Base-by-base conservation (phyloP, 2,329 filamentous ascomycete species). In the Pseudogymnoascus sp. region DNA sequence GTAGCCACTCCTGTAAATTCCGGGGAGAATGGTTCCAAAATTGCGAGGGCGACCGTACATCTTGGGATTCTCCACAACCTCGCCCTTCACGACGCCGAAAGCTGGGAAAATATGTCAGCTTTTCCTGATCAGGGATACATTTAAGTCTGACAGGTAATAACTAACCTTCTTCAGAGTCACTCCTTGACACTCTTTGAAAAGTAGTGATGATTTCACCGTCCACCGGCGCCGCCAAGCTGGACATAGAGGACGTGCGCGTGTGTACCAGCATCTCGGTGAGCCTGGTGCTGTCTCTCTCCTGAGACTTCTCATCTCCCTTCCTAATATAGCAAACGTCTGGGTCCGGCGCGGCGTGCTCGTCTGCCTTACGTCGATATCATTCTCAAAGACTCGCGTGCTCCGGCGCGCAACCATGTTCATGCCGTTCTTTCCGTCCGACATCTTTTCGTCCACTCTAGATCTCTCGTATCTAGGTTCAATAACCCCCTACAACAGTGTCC, bases 1-100 rank as follows among this genome's bases (percentile, higher is more conserved):
- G 71, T 92, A 96, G 67, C 88, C 88, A 74, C 90, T 93, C 61
- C 93, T 85, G 73, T 91, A 96, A 28, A 97, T 80, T 7, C 88
- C 87, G 5, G 86, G 83, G 18, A 88, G 77, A 18, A 96, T 88
- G 28, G 85, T 77, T 16, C 88, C 90, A 74, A 93, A 96, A 72
- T 96, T 96, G 67, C 77, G 70, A 1, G 90, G 89, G 3, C 59
- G 65, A n/a, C 65, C 64, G 45, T 67, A 63, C 33, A 62, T 38
- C 38, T 62, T 62, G 12, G 28, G 52, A 62, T n/a, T 55, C 28
- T 61, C 67, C 67, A 6, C 63, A 63, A 60, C 59, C 60, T 45
- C 66, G 41, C 23, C 6, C 33, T 60, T 55, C 45, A 31, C 45
- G 7, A 25, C 16, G 25, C 45, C 45, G 28, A 55, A 55, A 55